Conservation (phyloP, 2,329 filamentous ascomycete genomes). For the Fusarium sp. region DNA sequence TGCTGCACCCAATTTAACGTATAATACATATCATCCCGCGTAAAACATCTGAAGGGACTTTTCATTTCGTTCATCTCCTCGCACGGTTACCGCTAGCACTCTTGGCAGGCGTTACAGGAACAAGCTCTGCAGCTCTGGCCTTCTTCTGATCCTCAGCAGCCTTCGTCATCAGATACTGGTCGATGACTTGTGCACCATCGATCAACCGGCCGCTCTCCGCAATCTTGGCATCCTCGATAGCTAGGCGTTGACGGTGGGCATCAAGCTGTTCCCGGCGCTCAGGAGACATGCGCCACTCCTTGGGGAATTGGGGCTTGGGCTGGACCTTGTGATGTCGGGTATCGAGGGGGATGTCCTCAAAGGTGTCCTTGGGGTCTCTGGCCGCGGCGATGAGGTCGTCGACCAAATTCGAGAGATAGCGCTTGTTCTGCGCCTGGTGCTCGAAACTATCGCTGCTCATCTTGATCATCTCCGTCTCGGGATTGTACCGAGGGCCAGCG, state of each 20-base stretch:
- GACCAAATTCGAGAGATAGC: slow-evolving; percentile 87
- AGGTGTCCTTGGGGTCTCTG: slow-evolving; percentile 82
- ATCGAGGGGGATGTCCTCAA: slow-evolving; percentile 91
- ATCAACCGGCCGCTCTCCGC: slow-evolving; percentile 68
- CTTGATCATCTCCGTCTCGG: slow-evolving; percentile 81
- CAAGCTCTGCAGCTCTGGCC: slow-evolving; percentile 52
- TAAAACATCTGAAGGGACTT: slow-evolving; percentile 3
- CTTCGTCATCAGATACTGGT: slow-evolving; percentile 54
- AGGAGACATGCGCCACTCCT: slow-evolving; percentile 83
- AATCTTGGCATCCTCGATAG: slow-evolving; percentile 67
- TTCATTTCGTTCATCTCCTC: slow-evolving; percentile 40
- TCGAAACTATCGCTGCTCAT: slow-evolving; percentile 93
- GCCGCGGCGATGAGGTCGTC: slow-evolving; percentile 80
- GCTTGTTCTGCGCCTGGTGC: slow-evolving; percentile 95
- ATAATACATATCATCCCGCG: slow-evolving; percentile 46
- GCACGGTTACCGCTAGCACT: slow-evolving; percentile 35
- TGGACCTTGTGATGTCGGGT: slow-evolving; percentile 85
- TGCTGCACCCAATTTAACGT: slow-evolving; percentile 38
- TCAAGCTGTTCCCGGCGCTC: slow-evolving; percentile 76
- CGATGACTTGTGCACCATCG: slow-evolving; percentile 67
- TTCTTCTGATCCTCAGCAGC: slow-evolving; percentile 53
- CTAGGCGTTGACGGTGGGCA: slow-evolving; percentile 66
- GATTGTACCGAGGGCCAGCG: slow-evolving; percentile 88
- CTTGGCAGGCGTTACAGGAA: slow-evolving; percentile 45
- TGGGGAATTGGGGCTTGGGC: slow-evolving; percentile 78